Base-by-base conservation (phyloP, 2,329 filamentous ascomycete genomes). In the Coniochaeta hoffmannii region DNA sequence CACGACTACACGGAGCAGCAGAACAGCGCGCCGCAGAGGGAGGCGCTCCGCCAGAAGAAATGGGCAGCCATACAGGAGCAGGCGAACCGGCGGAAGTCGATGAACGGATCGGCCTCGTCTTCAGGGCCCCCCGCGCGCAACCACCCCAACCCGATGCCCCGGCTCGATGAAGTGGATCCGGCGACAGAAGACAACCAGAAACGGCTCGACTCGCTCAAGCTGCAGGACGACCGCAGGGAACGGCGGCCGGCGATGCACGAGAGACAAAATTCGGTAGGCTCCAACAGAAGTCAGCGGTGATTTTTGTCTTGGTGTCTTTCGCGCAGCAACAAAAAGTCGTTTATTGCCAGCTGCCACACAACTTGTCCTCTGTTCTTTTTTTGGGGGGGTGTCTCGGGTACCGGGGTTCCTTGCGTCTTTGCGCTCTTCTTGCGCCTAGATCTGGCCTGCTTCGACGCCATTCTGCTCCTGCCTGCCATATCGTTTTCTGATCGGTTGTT, bases 1-100 rank as follows among this genome's bases (percentile, higher is more conserved):
- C 93, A 97, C 67, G 92, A 97, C 61, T 99, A 99, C 73, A 95
- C 92, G 5, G 93, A 97, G 71, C 88, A 94, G 65, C 93, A 97
- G 73, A 96, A 96, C 72, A 94, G 84, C 60, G 90, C 92, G 3
- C 86, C 89, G n/a, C 83, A 90, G 58, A 85, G 92, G 55, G 88
- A 97, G 71, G 85, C 87, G 61, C 79, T 85, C 60, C 85, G 94
- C 61, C 86, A 95, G 70, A 85, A 86, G 62, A 91, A 93, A 68
- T 99, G 94, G 94, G 90, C 93, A 55, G 85, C 86, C 59, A 80
- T 99, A 41, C 81, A 86, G 52, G 88, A 94, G 62, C 85, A 90
- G 69, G 92, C 92, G 36, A 86, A 88, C 63, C 81, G 85, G 61
- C 81, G 83, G 65, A 86, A 87, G 62, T 65, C 70, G 17, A 68